A percentile compares a stretch with the other conserved stretches of the same genome.
phyloP scores from a whole-genome alignment of 164 flowering plant species.

The Annona squamosa region DNA sequence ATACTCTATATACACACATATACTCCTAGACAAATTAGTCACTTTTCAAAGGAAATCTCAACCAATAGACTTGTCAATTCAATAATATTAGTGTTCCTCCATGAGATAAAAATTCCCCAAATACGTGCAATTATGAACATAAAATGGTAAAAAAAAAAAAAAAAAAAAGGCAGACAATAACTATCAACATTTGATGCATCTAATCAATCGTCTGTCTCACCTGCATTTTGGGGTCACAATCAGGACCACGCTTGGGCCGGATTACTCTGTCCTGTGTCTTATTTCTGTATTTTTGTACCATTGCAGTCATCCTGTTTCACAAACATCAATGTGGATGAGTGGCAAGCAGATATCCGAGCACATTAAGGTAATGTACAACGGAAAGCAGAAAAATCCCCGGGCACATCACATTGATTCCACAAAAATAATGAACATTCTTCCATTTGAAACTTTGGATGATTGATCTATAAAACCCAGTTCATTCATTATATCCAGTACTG shows the following conservation, averaged over 20 bases:
- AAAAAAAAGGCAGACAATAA: not conserved
- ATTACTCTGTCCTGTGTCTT: conserved; percentile 52
- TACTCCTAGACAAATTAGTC: not conserved
- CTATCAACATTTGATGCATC: not conserved
- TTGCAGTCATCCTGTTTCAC: conserved; percentile 37
- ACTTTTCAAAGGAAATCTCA: not conserved
- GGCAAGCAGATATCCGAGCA: not conserved
- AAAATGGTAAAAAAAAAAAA: not conserved
- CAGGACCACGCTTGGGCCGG: conserved; percentile 28
- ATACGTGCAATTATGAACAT: not conserved
- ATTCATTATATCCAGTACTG: too few species aligned
- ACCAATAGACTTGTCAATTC: not conserved
- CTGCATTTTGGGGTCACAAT: conserved; percentile 30
- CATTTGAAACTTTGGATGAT: too few species aligned
- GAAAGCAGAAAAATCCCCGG: not conserved
- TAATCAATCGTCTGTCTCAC: conserved; percentile 17
- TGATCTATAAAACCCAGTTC: too few species aligned
- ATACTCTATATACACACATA: not conserved
- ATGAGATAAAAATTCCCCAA: too few species aligned
- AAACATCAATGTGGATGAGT: not conserved
- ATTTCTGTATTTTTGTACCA: conserved; percentile 48
- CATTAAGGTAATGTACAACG: not conserved
- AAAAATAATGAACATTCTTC: too few species aligned
- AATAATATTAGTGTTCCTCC: not conserved
- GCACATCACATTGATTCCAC: too few species aligned